Base-by-base conservation (phyloP, 164 flowering plant species). In the Buxus sempervirens region DNA sequence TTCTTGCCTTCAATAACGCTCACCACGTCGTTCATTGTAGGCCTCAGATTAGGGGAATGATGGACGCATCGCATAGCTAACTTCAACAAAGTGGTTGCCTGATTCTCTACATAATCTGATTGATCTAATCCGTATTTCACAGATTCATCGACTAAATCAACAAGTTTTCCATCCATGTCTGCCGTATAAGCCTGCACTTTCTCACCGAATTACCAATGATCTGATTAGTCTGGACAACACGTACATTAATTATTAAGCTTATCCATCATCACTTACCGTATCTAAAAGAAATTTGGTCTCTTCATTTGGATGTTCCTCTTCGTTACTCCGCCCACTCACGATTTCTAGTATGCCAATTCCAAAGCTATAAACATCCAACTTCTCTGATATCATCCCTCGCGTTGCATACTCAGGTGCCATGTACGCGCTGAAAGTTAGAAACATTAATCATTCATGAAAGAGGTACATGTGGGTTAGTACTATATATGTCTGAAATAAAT, bases 351-450 rank as follows among this genome's bases (percentile, higher is more conserved):
- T 2, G 10, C 55, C 28, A 2, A 66, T 32, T 55, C 69, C 69
- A 66, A 9, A 66, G 38, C 69, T 66, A 20, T 66, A 66, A 21
- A 66, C 61, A 66, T 66, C 69, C 12, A 53, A 15, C 38, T 66
- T 66, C 4, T 27, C 51, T 1, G 69, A 25, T 12, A 55, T 5
- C 5, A 19, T 12, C 6, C 32, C 53, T 23, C 60, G 42, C 9
- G 21, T 36, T 36, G 69, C 69, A 54, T 65, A 54, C 26, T 65
- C 68, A 20, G 68, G 61, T 10, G 61, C 69, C 61, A 32, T 66
- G 38, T 56, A n/a, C n/a, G n/a, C n/a, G n/a, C n/a, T n/a, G n/a
- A n/a, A n/a, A n/a, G n/a, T n/a, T n/a, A n/a, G n/a, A n/a, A n/a
- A n/a, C n/a, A n/a, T n/a, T n/a, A n/a, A n/a, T n/a, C n/a, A n/a